These are phyloP conservation scores for Spiromastix sp. DNA, from an alignment of 2,329 filamentous ascomycete species.

Conservation along the genomic window DNA sequence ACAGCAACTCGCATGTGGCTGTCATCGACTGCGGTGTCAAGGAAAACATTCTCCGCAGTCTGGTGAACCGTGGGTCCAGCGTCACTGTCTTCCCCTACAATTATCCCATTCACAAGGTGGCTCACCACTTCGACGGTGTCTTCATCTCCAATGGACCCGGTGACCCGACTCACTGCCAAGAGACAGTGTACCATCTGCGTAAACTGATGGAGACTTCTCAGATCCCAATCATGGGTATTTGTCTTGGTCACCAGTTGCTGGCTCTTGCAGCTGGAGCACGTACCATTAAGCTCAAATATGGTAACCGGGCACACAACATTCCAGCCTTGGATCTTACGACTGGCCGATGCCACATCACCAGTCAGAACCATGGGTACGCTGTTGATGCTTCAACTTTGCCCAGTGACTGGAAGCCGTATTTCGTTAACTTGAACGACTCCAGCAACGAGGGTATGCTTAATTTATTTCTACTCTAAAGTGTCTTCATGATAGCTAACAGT, in stretches of 20 bases:
- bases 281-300: conserved; percentile 98
- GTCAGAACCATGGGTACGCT: conserved; percentile 96
- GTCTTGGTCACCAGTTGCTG: conserved; percentile 90
- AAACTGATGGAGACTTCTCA: conserved; percentile 86
- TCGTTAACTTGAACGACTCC: conserved; percentile 94
- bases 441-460: conserved; percentile 67
- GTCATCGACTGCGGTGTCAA: conserved; percentile 98
- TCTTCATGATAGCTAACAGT: conserved; percentile 4
- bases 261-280: conserved; percentile 78
- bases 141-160: conserved; percentile 99
- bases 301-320: conserved; percentile 98
- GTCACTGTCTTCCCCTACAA: conserved; percentile 93
- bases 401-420: conserved; percentile 91
- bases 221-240: conserved; percentile 94
- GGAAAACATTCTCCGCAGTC: conserved; percentile 95
- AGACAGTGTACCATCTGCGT: conserved; percentile 84
- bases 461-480: neutral
- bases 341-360: conserved; percentile 95
- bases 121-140: conserved; percentile 93
- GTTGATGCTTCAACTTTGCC: conserved; percentile 77
- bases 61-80: conserved; percentile 82
- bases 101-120: conserved; percentile 96
- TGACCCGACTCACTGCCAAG: conserved; percentile 92
- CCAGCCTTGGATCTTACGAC: conserved; percentile 89
- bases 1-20: conserved; percentile 80